Conservation (phyloP, 805 yeast genomes). For the Metschnikowia dekortorum region DNA sequence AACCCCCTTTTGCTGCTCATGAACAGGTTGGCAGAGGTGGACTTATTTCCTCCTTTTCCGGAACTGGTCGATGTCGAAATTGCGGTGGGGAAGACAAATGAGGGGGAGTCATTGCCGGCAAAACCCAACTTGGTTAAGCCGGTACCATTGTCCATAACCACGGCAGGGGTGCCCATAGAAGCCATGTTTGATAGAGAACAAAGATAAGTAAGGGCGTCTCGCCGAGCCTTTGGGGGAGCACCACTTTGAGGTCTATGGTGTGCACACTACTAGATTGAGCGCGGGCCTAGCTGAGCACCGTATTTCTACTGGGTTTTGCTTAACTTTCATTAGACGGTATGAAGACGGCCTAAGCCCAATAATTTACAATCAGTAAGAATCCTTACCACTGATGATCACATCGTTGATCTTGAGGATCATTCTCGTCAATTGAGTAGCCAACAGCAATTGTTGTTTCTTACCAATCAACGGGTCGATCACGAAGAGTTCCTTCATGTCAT, state of each 20-base stretch:
- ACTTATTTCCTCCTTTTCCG: slow-evolving; percentile 38
- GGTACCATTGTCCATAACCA: slow-evolving; percentile 98
- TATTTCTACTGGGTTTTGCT: background rate
- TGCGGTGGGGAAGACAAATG: slow-evolving; percentile 96
- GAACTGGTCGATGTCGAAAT: slow-evolving; percentile 69
- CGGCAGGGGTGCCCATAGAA: slow-evolving; percentile 77
- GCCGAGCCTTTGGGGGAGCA: background rate
- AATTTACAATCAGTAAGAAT: slow-evolving; percentile 45
- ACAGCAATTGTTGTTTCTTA: slow-evolving; percentile 88
- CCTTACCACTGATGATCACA: slow-evolving; percentile 87
- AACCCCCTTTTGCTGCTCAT: slow-evolving; percentile 76
- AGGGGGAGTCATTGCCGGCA: slow-evolving; percentile 98
- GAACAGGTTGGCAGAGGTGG: slow-evolving; percentile 32
- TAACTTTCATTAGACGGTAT: slow-evolving; percentile 2
- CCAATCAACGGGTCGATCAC: slow-evolving; percentile 97
- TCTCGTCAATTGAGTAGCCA: slow-evolving; percentile 96
- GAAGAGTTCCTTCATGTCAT: slow-evolving; percentile 90
- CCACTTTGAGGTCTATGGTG: slow-evolving; percentile 1
- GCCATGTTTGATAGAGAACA: slow-evolving; percentile 13
- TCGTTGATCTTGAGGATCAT: slow-evolving; percentile 97
- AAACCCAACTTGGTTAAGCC: slow-evolving; percentile 96
- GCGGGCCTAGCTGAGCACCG: background rate
- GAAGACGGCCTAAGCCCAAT: slow-evolving; percentile 3
- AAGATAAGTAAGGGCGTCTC: slow-evolving; percentile 1
- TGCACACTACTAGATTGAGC: slow-evolving; percentile 4